Base-by-base conservation (phyloP, 2,329 filamentous ascomycete genomes). In the Xylariaceae sp. region DNA sequence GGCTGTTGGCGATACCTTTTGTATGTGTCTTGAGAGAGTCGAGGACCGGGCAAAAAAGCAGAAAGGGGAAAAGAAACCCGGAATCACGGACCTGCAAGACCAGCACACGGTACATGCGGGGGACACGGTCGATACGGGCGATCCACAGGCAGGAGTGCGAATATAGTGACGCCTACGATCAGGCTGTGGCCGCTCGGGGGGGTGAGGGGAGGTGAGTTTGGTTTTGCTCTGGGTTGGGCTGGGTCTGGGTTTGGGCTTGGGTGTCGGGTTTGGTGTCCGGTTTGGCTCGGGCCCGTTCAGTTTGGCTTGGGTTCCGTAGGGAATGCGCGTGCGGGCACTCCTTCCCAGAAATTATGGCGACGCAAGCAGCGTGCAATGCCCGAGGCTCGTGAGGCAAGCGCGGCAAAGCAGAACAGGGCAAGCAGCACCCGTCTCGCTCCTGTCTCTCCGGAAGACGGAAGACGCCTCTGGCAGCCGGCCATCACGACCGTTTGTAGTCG, bases 401-500 rank as follows among this genome's bases (percentile, higher is more conserved):
- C 19, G 36, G 52, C 53, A 57, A 53, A 12, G 30, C 13, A 34
- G 8, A 18, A 12, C n/a, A 37, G 12, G 5, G 36, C 36, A 37
- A 37, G 36, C 36, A 18, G 15, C 2, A 37, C 36, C 36, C 6
- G 2, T 18, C 36, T 46, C 19, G 32, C 22, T 39, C 30, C 40
- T 19, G 48, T n/a, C 32, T 48, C 15, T 45, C 32, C 43, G n/a
- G n/a, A n/a, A n/a, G n/a, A n/a, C n/a, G n/a, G n/a, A n/a, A n/a
- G n/a, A n/a, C n/a, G 9, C 12, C 36, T 39, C 9, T 36, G 18
- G 37, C 37, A 26, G 57, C 53, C 49, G 61, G 55, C 57, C 57
- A 67, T 67, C 65, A 61, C 50, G 47, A 54, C 60, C 66, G 66
- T 68, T 69, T 69, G 66, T 64, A 65, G 56, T 61, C 55, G 60